Conservation (phyloP, 805 yeast genomes). For the Saccharomycopsis lassenensis region DNA sequence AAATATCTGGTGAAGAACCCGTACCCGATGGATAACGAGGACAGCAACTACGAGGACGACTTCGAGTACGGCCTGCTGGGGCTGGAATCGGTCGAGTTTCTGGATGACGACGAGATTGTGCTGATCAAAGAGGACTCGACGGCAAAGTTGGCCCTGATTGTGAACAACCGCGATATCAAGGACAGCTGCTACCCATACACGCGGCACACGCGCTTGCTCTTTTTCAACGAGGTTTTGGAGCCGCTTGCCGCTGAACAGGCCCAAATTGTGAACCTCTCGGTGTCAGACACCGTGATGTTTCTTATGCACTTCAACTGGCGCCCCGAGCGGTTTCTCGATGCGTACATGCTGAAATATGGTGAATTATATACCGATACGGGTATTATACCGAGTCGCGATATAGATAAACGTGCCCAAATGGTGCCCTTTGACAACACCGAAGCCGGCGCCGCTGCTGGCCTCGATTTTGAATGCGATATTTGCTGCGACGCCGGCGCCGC, state of each 20-base stretch:
- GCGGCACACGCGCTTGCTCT: constrained; percentile 18
- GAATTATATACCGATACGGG: constrained; percentile 28
- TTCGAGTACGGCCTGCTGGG: too few relatives aligned
- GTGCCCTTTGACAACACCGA: neutral
- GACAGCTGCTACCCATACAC: constrained; percentile 23
- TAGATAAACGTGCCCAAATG: neutral
- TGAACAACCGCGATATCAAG: constrained; percentile 14
- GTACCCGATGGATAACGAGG: too few relatives aligned
- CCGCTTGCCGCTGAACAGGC: constrained; percentile 27
- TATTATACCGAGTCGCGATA: constrained; percentile 16
- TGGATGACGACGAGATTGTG: too few relatives aligned
- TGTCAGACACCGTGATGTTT: constrained; percentile 32
- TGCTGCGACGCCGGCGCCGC: constrained; percentile 53
- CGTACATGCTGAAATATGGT: constrained; percentile 36
- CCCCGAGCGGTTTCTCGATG: constrained; percentile 44
- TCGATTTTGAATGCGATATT: constrained; percentile 26
- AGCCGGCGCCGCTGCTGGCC: neutral
- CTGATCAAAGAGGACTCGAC: too few relatives aligned
- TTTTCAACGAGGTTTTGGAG: constrained; percentile 21
- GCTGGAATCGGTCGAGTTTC: too few relatives aligned
- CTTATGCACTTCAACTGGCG: constrained; percentile 47
- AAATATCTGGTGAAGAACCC: too few relatives aligned
- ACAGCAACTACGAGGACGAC: too few relatives aligned
- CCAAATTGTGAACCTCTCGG: constrained; percentile 28
- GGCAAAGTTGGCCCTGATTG: too few relatives aligned